Evolutionary conservation across 805 yeast species (phyloP).

Genomic region (Kregervanrija pseudodelftensis): DNA sequence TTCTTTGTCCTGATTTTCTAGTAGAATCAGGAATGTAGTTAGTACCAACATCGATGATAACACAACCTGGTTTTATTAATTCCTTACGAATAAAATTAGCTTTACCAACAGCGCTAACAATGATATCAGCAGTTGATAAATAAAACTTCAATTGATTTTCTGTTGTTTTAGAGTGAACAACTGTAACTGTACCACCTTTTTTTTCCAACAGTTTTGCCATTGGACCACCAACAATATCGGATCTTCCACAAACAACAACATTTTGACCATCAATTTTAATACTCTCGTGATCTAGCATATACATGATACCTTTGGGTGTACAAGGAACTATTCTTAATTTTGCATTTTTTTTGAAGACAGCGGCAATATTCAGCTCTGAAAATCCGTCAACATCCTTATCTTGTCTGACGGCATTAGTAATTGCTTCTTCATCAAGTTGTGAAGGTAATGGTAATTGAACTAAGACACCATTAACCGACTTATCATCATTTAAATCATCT

Average conservation of each 20-base stretch:
- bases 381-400: conserved; percentile 95
- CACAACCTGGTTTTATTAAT: conserved; percentile 78
- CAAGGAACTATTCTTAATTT: conserved; percentile 81
- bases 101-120: conserved; percentile 86
- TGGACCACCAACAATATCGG: conserved; percentile 95
- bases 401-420: conserved; percentile 76
- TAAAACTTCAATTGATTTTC: conserved; percentile 45
- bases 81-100: conserved; percentile 82
- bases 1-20: conserved; percentile 68
- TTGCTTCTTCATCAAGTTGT: conserved; percentile 66
- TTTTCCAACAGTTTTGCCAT: conserved; percentile 76
- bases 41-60: conserved; percentile 92
- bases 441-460: conserved; percentile 87
- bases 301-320: conserved; percentile 91
- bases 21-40: conserved; percentile 74
- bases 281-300: conserved; percentile 62
- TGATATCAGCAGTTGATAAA: conserved; percentile 71
- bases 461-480: conserved; percentile 74
- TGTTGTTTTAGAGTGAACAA: conserved; percentile 68
- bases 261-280: conserved; percentile 66
- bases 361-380: conserved; percentile 83
- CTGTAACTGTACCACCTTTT: conserved; percentile 82
- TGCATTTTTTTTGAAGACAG: conserved; percentile 81
- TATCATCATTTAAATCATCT: conserved; percentile 62
- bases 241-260: conserved; percentile 90